phyloP scores from a whole-genome alignment of 495 filamentous ascomycete species.

The Polyplosphaeria fusca region DNA sequence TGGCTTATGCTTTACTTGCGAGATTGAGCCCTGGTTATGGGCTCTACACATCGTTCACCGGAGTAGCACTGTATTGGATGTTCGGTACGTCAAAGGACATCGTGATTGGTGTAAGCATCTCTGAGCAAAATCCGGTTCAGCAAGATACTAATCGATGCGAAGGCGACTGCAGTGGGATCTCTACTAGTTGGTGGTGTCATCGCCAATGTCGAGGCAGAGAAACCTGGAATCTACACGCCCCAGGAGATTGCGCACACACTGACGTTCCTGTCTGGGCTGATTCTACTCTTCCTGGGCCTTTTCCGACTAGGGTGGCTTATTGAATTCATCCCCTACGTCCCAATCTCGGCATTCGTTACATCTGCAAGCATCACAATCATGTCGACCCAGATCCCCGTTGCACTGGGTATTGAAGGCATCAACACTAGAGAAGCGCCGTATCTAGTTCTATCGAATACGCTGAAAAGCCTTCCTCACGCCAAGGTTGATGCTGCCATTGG shows the following conservation, averaged over 20 bases:
- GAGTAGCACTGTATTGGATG: conserved; percentile 13
- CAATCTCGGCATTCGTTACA: conserved; percentile 17
- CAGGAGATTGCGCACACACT: conserved; percentile 13
- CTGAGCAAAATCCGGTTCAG: no score
- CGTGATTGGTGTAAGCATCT: conserved; percentile 7
- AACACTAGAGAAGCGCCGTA: background rate
- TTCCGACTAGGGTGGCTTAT: conserved; percentile 20
- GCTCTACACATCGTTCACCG: conserved; percentile 11
- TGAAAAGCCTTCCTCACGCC: no score
- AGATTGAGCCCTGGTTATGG: conserved; percentile 13
- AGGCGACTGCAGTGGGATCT: conserved; percentile 19
- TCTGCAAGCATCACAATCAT: conserved; percentile 1
- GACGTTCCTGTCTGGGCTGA: conserved; percentile 9
- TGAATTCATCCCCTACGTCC: conserved; percentile 18
- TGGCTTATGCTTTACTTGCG: conserved; percentile 20
- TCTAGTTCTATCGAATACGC: background rate
- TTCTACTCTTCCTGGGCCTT: conserved; percentile 14
- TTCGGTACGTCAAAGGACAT: conserved; percentile 21
- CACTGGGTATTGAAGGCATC: background rate
- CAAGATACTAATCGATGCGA: background rate
- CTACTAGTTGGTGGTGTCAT: conserved; percentile 14
- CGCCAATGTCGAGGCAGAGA: background rate
- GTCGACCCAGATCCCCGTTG: background rate
- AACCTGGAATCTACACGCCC: conserved; percentile 12
- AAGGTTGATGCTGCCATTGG: no score